Evolutionary conservation across 2,329 filamentous ascomycete genomes (phyloP), one percentile per base, ranked within the genome.

Genomic region (Phialophora tarda): DNA sequence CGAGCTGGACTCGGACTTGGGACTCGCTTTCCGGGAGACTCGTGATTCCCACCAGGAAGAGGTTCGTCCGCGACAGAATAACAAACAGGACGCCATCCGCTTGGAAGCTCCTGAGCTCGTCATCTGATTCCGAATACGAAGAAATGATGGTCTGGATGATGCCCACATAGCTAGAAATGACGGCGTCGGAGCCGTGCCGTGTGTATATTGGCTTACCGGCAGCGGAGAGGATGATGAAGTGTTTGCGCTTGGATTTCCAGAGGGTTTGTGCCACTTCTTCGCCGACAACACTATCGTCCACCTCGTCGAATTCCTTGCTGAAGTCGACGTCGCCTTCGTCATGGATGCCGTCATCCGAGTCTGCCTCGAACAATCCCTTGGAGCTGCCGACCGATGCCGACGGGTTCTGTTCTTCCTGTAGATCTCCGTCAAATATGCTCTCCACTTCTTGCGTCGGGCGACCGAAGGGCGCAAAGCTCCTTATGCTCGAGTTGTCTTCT

Each of bases 121-220:
- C 91, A 63, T 90, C 86, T 8, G 89, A 86, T 54, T 89, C 89
- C 76, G 97, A 90, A 75, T 96, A 98, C 76, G 97, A 97, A 0
- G 95, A 98, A 69, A 99, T 97, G 73, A 99, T 94, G 51, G 95
- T 99, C 77, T 98, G 95, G 1, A 97, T 89, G 21, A 99, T 90
- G 48, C 95, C 95, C 77, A 98, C 94, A 73, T 95, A 97, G 59
- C 91, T 91, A 73, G 96, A 97, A 75, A 98, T 92, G 51, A 98
- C 82, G 62, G 90, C 88, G 71, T 96, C 85, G 72, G 97, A 92
- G 48, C 96, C 95, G 76, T 99, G 94, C 57, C 96, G 87, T 74
- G 93, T 98, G 84, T 94, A 99, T 57, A 99, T 96, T 11, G 95
- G 96, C 77, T 99, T 99, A 23, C 95, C 95, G 10, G 96, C 94